Evolutionary conservation across 306 rosid species (phyloP).

Genomic region (Prunus persica): DNA sequence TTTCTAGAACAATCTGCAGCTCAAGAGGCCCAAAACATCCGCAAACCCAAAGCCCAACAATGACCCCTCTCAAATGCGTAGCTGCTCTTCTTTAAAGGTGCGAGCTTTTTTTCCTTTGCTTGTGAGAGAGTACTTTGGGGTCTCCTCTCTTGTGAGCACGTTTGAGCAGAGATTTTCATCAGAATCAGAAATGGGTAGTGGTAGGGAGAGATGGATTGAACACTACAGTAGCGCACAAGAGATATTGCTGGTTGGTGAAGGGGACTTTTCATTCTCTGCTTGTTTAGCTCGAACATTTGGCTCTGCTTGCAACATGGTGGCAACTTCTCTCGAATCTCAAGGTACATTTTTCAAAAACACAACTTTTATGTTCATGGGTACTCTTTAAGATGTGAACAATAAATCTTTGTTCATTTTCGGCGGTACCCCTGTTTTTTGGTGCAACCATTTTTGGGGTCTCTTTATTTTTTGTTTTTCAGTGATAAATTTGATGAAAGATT

Average conservation of each 20-base stretch:
- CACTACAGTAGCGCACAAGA: constrained; percentile 23
- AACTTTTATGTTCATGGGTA: too few relatives aligned
- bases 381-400: neutral
- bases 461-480: neutral
- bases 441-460: neutral
- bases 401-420: neutral
- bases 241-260: constrained; percentile 32
- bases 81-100: neutral
- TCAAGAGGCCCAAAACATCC: neutral
- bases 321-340: constrained; percentile 24
- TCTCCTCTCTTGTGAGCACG: neutral
- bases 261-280: constrained; percentile 35
- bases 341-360: constrained; percentile 4
- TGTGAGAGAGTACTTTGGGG: neutral
- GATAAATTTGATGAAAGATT: neutral
- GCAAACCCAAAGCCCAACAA: neutral
- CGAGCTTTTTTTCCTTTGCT: neutral
- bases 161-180: neutral
- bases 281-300: constrained; percentile 29
- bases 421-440: neutral
- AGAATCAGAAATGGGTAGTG: neutral
- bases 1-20: neutral
- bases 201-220: constrained; percentile 6
- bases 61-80: neutral
- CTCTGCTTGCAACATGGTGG: constrained; percentile 23